Evolutionary conservation across 805 yeast genomes (phyloP), one percentile per base, ranked within the genome.

Genomic region (Saccharomycopsis synnaedendra): DNA sequence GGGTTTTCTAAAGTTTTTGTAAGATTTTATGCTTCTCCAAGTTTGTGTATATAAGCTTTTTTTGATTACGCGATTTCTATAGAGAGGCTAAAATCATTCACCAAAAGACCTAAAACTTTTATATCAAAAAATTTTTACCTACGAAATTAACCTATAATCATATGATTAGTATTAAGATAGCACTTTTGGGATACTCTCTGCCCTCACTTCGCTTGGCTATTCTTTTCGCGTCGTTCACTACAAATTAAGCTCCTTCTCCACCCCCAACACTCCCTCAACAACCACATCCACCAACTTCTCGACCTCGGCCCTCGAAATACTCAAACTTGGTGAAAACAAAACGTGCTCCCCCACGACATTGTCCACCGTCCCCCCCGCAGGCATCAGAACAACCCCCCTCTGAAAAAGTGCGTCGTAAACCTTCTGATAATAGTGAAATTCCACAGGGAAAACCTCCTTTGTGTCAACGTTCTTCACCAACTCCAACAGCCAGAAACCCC

Each of bases 401-500:
- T 66, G 66, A 46, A 65, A 66, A 47, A 71, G 65, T 44, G 55
- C 56, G 32, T 61, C 55, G 41, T 57, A 52, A 29, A 65, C 57
- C 56, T 52, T 62, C 57, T 64, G 60, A 34, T 70, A 74, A 38
- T 71, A 60, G 42, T 64, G 61, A 39, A 63, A 48, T 11, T 58
- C 56, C 39, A 64, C 59, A 34, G 64, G 67, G 51, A 75, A 74
- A 8, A 71, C 64, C 58, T 73, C 74, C 55, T 75, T 76, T 19
- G 81, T 71, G 11, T 56, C 60, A 53, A 67, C 72, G 57, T 78
- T 69, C 56, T 74, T 69, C 50, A 76, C 82, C 45, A 76, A 65
- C 60, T 78, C 84, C 42, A 78, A 56, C 4, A 77, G 66, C 71
- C 80, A 68, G 62, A 78, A 78, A 38, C 76, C 73, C 52, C 83